phyloP scores from a whole-genome alignment of 345 rosid genomes.

The Populus alba region DNA sequence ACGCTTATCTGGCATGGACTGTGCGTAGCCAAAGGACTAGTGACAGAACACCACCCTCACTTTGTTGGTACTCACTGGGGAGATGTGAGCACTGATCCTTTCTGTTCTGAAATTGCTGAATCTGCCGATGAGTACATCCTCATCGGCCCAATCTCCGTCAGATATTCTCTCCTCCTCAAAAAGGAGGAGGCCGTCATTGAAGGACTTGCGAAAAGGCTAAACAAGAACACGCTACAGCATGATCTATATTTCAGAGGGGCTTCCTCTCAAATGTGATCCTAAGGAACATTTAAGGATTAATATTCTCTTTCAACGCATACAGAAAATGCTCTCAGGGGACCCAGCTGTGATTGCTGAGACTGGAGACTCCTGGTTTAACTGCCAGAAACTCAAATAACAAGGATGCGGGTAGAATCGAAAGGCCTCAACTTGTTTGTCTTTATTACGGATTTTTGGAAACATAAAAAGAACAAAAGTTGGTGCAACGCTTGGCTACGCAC shows the following conservation, averaged over 20 bases:
- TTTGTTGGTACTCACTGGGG: conserved; percentile 43
- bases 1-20: too few relatives aligned
- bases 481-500: background rate
- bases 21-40: conserved; percentile 29
- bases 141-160: conserved; percentile 39
- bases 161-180: conserved; percentile 33
- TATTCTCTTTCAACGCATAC: conserved; percentile 30
- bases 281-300: conserved; percentile 30
- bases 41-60: conserved; percentile 28
- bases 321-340: conserved; percentile 27
- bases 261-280: conserved; percentile 23
- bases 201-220: conserved; percentile 23
- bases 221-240: conserved; percentile 23
- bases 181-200: conserved; percentile 37
- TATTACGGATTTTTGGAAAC: background rate
- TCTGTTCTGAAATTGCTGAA: conserved; percentile 35
- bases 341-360: conserved; percentile 41
- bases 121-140: conserved; percentile 39
- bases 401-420: conserved; percentile 34
- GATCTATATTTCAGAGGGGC: conserved; percentile 26
- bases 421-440: background rate
- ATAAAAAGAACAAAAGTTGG: background rate
- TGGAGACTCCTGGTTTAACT: conserved; percentile 39
- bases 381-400: conserved; percentile 35
- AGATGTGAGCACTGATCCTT: conserved; percentile 29